These are phyloP conservation scores for Cryptosporidium tyzzeri DNA, from an alignment of 169 alveolate species.

Conservation along the genomic window DNA sequence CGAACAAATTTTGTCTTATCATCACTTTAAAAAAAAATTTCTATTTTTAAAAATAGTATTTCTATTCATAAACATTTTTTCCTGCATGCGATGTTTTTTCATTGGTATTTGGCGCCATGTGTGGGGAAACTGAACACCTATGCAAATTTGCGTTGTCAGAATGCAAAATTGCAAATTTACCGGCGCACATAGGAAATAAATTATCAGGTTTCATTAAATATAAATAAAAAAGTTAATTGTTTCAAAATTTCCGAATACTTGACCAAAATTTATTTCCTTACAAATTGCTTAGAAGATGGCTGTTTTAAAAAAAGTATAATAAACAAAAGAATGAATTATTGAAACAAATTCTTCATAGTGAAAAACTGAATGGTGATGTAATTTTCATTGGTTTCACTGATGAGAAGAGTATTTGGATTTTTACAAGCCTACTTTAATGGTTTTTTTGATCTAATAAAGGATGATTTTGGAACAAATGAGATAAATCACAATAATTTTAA, in stretches of 20 bases:
- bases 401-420: neutral
- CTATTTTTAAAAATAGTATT: neutral
- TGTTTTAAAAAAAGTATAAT: neutral
- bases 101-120: neutral
- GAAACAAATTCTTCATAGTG: neutral
- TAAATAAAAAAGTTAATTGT: neutral
- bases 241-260: too few species aligned
- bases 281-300: neutral
- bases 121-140: neutral
- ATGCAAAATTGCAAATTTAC: neutral
- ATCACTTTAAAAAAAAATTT: neutral
- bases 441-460: neutral
- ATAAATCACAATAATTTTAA: neutral
- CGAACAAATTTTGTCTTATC: neutral
- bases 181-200: neutral
- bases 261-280: neutral
- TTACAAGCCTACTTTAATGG: neutral
- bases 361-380: neutral
- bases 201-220: neutral
- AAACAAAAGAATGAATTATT: neutral
- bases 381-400: neutral
- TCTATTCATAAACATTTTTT: neutral
- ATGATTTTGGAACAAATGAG: slow-evolving; percentile 3
- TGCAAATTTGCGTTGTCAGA: slow-evolving; percentile 12
- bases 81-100: neutral